Base-by-base conservation (phyloP, 208 protist genomes). In the Leishmania gerbilli region DNA sequence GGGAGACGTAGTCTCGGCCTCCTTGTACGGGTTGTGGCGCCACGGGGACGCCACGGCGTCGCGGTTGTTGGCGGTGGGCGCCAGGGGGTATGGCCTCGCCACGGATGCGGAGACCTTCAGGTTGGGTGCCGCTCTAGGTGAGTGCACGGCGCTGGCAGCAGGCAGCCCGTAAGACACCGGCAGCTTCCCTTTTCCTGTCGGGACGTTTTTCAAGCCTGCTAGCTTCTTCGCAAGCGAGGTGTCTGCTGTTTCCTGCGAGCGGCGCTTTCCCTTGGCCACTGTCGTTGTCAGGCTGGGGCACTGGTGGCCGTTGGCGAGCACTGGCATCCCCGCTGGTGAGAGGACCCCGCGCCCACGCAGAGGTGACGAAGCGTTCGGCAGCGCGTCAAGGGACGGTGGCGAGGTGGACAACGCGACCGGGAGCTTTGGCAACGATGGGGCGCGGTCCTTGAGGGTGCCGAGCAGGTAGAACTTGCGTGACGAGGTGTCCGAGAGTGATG, bases 401-500 rank as follows among this genome's bases (percentile, higher is more conserved):
- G 64, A 34, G 40, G 76, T 77, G 51, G 71, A 24, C 27, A 72
- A 75, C 69, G 49, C 74, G 47, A 27, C 53, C 27, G 77, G 27
- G 49, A 64, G 69, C 49, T 62, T 58, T 40, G 40, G n/a, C 17
- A 75, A 53, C 8, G 81, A 55, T 31, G 31, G 40, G 58, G 34
- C 45, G 21, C 31, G 13, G 17, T 79, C 55, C 68, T 79, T 83
- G 42, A 56, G 47, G 27, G 75, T 27, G 34, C 81, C 80, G 15
- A 88, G 79, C 72, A 78, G 71, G 77, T 79, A 90, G 42, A 82
- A 77, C 58, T 87, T 89, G 51, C 86, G 79, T 19, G 83, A 75
- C 3, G 85, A 80, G 68, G 76, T 75, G n/a, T 82, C 78, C 31
- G 58, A 67, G 62, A 85, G 71, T 9, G 81, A 80, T 9, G 45